Evolutionary conservation across 495 filamentous ascomycete species (phyloP).

Genomic region (Lasiosphaeria miniovina): DNA sequence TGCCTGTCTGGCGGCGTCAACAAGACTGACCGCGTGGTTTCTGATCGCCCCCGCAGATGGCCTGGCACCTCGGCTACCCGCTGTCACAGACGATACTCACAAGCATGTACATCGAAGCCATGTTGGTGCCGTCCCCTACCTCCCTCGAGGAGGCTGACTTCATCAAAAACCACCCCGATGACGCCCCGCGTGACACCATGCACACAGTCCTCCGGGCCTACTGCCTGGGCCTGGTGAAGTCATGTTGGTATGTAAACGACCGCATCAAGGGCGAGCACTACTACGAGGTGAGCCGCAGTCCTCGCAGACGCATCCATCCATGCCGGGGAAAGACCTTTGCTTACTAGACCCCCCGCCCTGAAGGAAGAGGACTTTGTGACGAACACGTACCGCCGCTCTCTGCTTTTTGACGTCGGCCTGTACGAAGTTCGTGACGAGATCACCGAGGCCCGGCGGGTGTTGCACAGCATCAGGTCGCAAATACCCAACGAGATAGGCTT

Average conservation of each 20-base stretch:
- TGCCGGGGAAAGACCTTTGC: not conserved
- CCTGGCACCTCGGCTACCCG: conserved; percentile 93
- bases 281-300: conserved; percentile 65
- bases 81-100: conserved; percentile 93
- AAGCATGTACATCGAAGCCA: conserved; percentile 84
- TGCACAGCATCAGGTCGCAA: conserved; percentile 44
- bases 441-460: conserved; percentile 53
- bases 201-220: conserved; percentile 76
- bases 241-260: conserved; percentile 74
- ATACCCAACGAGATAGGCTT: conserved; percentile 50
- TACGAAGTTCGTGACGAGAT: conserved; percentile 58
- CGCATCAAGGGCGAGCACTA: conserved; percentile 74
- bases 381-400: conserved; percentile 76
- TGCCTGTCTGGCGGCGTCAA: not conserved
- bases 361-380: conserved; percentile 96
- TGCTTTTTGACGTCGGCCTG: conserved; percentile 62
- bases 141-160: conserved; percentile 71
- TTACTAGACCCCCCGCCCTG: not conserved
- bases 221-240: conserved; percentile 79
- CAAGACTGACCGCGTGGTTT: not conserved
- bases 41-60: conserved; percentile 60
- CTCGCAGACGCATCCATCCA: not conserved
- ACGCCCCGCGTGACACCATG: conserved; percentile 44
- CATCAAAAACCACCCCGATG: conserved; percentile 30
- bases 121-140: conserved; percentile 68